Evolutionary conservation across 345 rosid genomes (phyloP).

Genomic region (Anastatica hierochuntica): DNA sequence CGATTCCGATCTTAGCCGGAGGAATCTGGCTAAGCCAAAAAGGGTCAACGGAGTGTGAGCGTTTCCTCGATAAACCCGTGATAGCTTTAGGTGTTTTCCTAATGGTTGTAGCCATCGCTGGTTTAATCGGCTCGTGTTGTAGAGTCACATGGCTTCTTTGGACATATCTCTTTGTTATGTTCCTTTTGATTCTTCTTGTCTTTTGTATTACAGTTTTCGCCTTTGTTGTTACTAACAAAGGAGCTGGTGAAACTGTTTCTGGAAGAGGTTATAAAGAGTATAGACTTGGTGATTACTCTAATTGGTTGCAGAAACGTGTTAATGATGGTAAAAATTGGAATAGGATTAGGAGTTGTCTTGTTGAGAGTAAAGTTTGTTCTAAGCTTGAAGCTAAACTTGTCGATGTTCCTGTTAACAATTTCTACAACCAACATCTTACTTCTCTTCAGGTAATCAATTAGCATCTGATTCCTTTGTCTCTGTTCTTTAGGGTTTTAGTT

Average conservation of each 20-base stretch:
- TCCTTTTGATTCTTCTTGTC: constrained; percentile 57
- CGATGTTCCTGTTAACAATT: background rate
- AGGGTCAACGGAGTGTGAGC: constrained; percentile 71
- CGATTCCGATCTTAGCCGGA: constrained; percentile 68
- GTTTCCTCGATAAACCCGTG: constrained; percentile 68
- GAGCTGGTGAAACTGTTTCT: constrained; percentile 55
- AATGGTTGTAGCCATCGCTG: constrained; percentile 70
- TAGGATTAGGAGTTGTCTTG: constrained; percentile 67
- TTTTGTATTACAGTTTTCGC: constrained; percentile 72
- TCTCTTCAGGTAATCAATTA: constrained; percentile 46
- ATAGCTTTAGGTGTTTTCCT: constrained; percentile 72
- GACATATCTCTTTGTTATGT: constrained; percentile 78
- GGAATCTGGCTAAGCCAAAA: constrained; percentile 75
- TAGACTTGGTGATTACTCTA: constrained; percentile 59
- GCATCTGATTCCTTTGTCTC: background rate
- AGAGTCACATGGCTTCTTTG: constrained; percentile 82
- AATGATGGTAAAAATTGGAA: constrained; percentile 47
- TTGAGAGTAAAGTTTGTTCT: constrained; percentile 52
- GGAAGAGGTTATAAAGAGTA: constrained; percentile 78
- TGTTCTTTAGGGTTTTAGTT: background rate
- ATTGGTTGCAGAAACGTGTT: constrained; percentile 74
- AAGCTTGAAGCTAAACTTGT: constrained; percentile 30
- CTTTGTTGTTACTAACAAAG: constrained; percentile 83
- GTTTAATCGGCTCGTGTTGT: constrained; percentile 81
- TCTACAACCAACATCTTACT: constrained; percentile 34